Conservation (phyloP, 768 basidiomycete species). For the Chiua virens region DNA sequence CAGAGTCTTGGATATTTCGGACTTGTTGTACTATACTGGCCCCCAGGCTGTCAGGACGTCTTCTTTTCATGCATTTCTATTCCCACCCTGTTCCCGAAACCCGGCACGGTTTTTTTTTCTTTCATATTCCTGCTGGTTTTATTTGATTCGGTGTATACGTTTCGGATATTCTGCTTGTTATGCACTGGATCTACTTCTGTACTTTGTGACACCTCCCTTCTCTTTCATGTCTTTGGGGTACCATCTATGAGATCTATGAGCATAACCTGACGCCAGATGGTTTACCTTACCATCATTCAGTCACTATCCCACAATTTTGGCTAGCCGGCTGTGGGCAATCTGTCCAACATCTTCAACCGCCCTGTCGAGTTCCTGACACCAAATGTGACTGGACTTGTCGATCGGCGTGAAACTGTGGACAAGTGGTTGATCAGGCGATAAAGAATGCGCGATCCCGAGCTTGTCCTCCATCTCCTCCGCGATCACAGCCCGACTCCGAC, state of each 20-base stretch:
- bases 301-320: constrained; percentile 23
- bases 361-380: constrained; percentile 68
- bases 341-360: constrained; percentile 71
- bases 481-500: constrained; percentile 68
- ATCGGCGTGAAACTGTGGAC: constrained; percentile 39
- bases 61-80: constrained; percentile 6
- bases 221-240: not conserved
- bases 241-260: not conserved
- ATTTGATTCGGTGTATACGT: constrained; percentile 9
- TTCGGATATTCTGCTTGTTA: constrained; percentile 3
- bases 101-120: too few relatives aligned
- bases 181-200: constrained; percentile 12
- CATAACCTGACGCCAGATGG: not conserved
- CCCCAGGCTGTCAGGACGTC: not conserved
- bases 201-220: constrained; percentile 8
- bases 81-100: not conserved
- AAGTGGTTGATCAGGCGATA: constrained; percentile 38
- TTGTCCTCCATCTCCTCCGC: constrained; percentile 77
- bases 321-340: constrained; percentile 74
- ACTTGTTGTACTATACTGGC: constrained; percentile 24
- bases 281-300: not conserved
- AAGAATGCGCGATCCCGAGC: constrained; percentile 52
- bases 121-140: not conserved
- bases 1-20: constrained; percentile 17
- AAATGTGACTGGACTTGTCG: constrained; percentile 42